A percentile compares a stretch with the other conserved stretches of the same genome.
Conservation (phyloP, 306 rosid genomes). For the Quercus mongolica region DNA sequence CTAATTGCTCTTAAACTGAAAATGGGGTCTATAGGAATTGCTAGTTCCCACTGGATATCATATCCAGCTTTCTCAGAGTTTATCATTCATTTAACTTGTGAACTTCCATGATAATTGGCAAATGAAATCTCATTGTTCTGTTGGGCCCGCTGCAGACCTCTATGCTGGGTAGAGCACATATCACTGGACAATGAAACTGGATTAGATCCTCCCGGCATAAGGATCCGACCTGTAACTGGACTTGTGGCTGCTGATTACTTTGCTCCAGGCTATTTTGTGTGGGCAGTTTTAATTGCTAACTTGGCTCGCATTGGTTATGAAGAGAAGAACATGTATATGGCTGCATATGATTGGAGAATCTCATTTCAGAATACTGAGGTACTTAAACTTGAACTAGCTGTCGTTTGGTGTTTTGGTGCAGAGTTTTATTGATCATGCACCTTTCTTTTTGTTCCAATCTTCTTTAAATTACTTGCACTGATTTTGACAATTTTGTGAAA, state of each 20-base stretch:
- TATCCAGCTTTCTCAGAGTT: not conserved
- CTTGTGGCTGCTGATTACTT: conserved; percentile 94
- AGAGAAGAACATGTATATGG: conserved; percentile 87
- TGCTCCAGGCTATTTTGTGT: conserved; percentile 82
- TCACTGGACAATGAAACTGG: conserved; percentile 85
- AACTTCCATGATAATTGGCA: conserved; percentile 7
- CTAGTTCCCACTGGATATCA: not conserved
- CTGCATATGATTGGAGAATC: conserved; percentile 90
- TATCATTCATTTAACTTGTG: conserved; percentile 5
- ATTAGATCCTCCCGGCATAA: conserved; percentile 70
- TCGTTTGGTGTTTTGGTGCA: not conserved
- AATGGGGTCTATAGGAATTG: not conserved
- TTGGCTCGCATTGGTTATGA: conserved; percentile 84
- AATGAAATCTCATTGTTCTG: not conserved
- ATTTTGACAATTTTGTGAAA: not conserved
- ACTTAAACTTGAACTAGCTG: not conserved
- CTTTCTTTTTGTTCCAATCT: not conserved
- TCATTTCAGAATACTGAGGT: conserved; percentile 90
- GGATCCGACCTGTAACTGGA: conserved; percentile 79
- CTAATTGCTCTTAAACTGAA: not conserved
- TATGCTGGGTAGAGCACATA: conserved; percentile 89
- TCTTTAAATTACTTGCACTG: not conserved
- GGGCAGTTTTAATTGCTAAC: conserved; percentile 88
- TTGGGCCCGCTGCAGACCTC: conserved; percentile 55
- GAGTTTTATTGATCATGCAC: conserved; percentile 20